Conservation (phyloP, 176 grass and related monocot species). For the Eleusine indica region DNA sequence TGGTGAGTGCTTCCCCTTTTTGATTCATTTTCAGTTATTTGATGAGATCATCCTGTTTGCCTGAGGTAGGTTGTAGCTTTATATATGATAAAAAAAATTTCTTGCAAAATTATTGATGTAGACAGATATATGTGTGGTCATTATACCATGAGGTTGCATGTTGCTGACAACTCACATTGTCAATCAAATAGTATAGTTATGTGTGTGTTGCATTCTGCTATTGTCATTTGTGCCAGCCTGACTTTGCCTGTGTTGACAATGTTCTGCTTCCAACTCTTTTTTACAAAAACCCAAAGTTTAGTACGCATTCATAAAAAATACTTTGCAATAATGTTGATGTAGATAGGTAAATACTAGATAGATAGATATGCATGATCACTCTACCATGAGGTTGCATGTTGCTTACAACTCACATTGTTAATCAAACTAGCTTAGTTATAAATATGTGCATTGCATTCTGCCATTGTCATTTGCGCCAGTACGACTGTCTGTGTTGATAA, state of each 20-base stretch:
- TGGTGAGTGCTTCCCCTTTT: slow-evolving; percentile 52
- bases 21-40: slow-evolving; percentile 17
- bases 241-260: background rate
- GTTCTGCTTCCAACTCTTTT: slow-evolving; percentile 9
- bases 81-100: background rate
- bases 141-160: background rate
- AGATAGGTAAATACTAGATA: background rate
- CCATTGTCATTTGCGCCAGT: slow-evolving; percentile 17
- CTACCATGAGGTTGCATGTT: background rate
- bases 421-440: slow-evolving; percentile 12
- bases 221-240: slow-evolving; percentile 17
- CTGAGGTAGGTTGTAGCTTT: slow-evolving; percentile 1
- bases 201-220: background rate
- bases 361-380: background rate
- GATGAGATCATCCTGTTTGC: slow-evolving; percentile 21
- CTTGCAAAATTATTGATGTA: background rate
- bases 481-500: background rate
- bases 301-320: background rate
- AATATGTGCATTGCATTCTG: background rate
- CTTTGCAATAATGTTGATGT: background rate
- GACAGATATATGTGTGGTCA: background rate
- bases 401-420: background rate
- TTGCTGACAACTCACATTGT: background rate
- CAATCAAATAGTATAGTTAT: slow-evolving; percentile 20
- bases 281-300: background rate